These are phyloP conservation scores for Roridomyces roridus DNA, from an alignment of 768 basidiomycete species.

Conservation along the genomic window DNA sequence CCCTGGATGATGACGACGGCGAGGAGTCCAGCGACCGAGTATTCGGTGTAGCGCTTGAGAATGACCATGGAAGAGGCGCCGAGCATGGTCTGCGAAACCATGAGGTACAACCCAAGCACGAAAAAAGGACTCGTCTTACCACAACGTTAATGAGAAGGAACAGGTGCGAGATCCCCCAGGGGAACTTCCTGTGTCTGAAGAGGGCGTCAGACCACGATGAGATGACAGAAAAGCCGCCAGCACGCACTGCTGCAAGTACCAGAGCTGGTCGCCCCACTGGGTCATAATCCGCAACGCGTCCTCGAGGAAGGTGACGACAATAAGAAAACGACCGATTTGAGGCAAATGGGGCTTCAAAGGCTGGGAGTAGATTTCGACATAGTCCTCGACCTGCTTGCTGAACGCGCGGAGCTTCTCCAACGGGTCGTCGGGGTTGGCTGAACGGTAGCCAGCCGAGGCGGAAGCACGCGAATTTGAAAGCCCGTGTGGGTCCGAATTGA, in stretches of 20 bases:
- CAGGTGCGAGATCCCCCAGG: slow-evolving; percentile 92
- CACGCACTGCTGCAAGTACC: slow-evolving; percentile 94
- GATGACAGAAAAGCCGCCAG: not conserved
- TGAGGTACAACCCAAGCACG: not conserved
- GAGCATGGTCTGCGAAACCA: slow-evolving; percentile 79
- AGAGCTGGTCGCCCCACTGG: slow-evolving; percentile 97
- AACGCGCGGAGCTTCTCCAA: slow-evolving; percentile 76
- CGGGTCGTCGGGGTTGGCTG: slow-evolving; percentile 83
- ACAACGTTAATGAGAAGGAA: slow-evolving; percentile 93
- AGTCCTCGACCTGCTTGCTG: slow-evolving; percentile 85
- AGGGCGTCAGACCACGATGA: slow-evolving; percentile 15
- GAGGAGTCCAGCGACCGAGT: slow-evolving; percentile 88
- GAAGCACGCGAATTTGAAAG: slow-evolving; percentile 76
- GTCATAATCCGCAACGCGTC: slow-evolving; percentile 93
- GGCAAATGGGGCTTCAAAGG: slow-evolving; percentile 95
- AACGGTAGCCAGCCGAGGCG: slow-evolving; percentile 66
- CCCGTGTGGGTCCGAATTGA: slow-evolving; percentile 78
- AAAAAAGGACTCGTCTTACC: slow-evolving; percentile 54
- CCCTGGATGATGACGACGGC: slow-evolving; percentile 94
- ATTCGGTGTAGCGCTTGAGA: slow-evolving; percentile 85
- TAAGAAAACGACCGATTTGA: slow-evolving; percentile 93
- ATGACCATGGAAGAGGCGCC: slow-evolving; percentile 86
- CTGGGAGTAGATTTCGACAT: slow-evolving; percentile 90
- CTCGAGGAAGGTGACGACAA: slow-evolving; percentile 98
- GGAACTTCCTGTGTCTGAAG: slow-evolving; percentile 89